phyloP scores from a whole-genome alignment of 23 red algal species.

The Agarophyton chilense region DNA sequence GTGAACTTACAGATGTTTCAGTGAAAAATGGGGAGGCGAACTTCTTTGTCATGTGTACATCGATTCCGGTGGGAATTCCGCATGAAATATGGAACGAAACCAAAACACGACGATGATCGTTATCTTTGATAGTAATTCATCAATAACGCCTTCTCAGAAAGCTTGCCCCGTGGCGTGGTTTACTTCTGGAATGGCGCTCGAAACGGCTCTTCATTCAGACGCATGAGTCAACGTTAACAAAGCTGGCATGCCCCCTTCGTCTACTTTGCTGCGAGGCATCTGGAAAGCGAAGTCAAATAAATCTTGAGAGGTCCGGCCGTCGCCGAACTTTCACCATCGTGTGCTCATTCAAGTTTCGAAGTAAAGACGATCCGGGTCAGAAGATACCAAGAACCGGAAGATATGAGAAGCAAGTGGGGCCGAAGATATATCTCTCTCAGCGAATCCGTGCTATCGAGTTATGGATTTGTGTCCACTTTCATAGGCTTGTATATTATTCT shows the following conservation, averaged over 20 bases:
- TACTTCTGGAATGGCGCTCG: neutral
- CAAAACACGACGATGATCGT: neutral
- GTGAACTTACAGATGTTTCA: neutral
- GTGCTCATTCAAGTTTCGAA: no score
- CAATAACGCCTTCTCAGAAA: neutral
- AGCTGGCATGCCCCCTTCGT: neutral
- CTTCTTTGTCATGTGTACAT: neutral
- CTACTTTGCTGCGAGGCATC: no score
- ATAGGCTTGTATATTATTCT: slow-evolving; percentile 51
- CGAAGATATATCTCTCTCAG: slow-evolving; percentile 52
- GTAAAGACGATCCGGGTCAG: neutral
- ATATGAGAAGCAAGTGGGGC: slow-evolving; percentile 31
- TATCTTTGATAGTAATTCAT: neutral
- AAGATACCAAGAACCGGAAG: neutral
- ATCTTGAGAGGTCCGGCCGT: neutral
- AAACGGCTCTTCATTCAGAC: neutral
- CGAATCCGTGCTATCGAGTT: slow-evolving; percentile 56
- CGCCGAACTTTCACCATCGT: neutral
- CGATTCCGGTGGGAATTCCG: neutral
- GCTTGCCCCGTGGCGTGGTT: neutral
- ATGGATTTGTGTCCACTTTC: slow-evolving; percentile 65
- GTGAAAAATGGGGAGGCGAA: neutral
- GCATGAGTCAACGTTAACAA: neutral
- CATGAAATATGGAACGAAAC: neutral
- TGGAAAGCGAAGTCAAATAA: neutral